phyloP scores from a whole-genome alignment of 2,329 filamentous ascomycete genomes.

The Boeremia lycopersici region DNA sequence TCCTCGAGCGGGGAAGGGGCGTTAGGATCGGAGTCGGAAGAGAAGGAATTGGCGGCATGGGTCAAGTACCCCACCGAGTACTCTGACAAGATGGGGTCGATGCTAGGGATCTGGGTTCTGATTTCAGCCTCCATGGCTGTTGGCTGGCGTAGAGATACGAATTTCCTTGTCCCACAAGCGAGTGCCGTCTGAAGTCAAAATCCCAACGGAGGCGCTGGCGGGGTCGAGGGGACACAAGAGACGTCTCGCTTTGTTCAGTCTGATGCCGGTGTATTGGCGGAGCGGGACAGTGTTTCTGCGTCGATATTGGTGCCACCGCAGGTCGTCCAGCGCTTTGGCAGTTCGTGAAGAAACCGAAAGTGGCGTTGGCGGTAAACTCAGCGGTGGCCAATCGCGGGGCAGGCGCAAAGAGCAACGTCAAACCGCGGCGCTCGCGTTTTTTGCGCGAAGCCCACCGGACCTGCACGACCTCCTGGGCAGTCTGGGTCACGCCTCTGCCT shows the following conservation, averaged over 20 bases:
- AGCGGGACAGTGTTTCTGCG: conserved; percentile 26
- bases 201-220: conserved; percentile 26
- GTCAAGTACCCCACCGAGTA: conserved; percentile 94
- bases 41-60: conserved; percentile 86
- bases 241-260: conserved; percentile 20
- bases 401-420: not conserved
- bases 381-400: conserved; percentile 27
- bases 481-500: conserved; percentile 12
- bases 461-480: conserved; percentile 6
- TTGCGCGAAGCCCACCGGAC: conserved; percentile 1
- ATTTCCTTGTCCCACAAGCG: conserved; percentile 25
- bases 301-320: conserved; percentile 29
- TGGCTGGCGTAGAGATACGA: conserved; percentile 23
- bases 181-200: conserved; percentile 19
- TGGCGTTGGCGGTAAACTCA: conserved; percentile 26
- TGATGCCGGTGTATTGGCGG: conserved; percentile 21
- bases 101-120: conserved; percentile 79
- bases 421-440: conserved; percentile 11
- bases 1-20: conserved; percentile 80
- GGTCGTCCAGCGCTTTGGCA: conserved; percentile 24
- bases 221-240: conserved; percentile 23
- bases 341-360: conserved; percentile 27
- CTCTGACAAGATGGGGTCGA: conserved; percentile 87
- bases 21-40: conserved; percentile 71
- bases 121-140: conserved; percentile 83